A percentile compares a stretch with the other conserved stretches of the same genome.
phyloP scores from a whole-genome alignment of 1,284 basidiomycete species.

The Vanrija sp. region DNA sequence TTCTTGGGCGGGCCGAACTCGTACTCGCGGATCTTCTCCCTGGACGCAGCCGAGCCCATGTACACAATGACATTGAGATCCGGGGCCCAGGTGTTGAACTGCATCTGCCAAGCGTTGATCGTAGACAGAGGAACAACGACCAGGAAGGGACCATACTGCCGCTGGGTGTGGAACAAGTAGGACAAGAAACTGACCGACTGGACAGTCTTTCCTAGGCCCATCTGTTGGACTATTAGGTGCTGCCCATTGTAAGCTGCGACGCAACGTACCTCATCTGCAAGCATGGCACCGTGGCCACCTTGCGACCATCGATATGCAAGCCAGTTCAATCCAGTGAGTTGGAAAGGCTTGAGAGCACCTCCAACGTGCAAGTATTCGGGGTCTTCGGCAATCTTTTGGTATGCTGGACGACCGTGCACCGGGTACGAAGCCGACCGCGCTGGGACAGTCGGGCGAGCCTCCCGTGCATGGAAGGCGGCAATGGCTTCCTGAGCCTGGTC shows the following conservation, averaged over 20 bases:
- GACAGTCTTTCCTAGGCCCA: conserved; percentile 98
- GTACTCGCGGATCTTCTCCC: conserved; percentile 85
- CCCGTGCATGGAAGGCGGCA: conserved; percentile 72
- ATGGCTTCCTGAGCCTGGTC: conserved; percentile 62
- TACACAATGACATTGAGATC: conserved; percentile 97
- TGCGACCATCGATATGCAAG: conserved; percentile 92
- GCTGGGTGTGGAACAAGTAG: conserved; percentile 87
- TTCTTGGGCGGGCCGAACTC: conserved; percentile 81
- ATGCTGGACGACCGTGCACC: conserved; percentile 68
- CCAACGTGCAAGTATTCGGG: conserved; percentile 84
- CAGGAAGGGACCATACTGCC: conserved; percentile 95
- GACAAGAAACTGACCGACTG: conserved; percentile 95
- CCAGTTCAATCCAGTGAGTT: conserved; percentile 98
- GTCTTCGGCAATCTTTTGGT: conserved; percentile 82
- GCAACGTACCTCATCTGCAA: conserved; percentile 75
- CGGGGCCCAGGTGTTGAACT: conserved; percentile 93
- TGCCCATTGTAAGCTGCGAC: background rate
- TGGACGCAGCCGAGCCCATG: conserved; percentile 82
- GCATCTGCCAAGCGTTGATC: conserved; percentile 95
- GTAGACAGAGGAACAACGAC: conserved; percentile 98
- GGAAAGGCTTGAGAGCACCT: conserved; percentile 93
- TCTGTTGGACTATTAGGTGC: conserved; percentile 48
- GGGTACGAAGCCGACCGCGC: conserved; percentile 74
- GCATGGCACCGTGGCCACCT: conserved; percentile 84
- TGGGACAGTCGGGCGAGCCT: conserved; percentile 76